A percentile compares a stretch with the other conserved stretches of the same genome.
Evolutionary conservation across 768 basidiomycete species (phyloP).

Genomic region (Mycena alexandri): DNA sequence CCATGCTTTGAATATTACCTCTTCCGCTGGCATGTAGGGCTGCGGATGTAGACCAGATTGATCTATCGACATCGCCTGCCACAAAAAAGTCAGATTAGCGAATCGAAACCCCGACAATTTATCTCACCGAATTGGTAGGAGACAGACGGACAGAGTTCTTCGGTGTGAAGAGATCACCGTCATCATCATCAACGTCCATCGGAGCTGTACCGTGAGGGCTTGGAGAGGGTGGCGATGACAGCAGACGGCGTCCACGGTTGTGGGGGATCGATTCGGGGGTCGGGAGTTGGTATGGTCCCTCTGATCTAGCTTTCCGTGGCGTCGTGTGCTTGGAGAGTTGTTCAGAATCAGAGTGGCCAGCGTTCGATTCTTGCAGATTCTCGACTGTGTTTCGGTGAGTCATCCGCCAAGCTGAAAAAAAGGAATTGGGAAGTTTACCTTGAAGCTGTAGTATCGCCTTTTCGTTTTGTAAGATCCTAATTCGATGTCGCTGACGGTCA

Average conservation of each 20-base stretch:
- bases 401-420: no score
- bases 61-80: no score
- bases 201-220: not conserved
- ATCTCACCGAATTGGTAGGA: not conserved
- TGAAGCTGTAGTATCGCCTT: no score
- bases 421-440: no score
- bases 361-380: not conserved
- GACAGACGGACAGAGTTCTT: not conserved
- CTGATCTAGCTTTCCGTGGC: not conserved
- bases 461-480: no score
- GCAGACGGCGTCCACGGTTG: not conserved
- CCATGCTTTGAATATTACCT: no score
- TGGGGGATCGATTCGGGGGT: conserved; percentile 3
- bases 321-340: not conserved
- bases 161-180: not conserved
- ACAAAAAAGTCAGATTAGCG: no score
- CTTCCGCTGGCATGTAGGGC: no score
- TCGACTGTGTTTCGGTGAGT: no score
- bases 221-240: not conserved
- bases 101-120: no score
- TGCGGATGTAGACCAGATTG: no score
- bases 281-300: not conserved
- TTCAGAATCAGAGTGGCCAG: not conserved
- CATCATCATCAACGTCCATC: not conserved
- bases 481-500: no score